Evolutionary conservation across 2,329 filamentous ascomycete species (phyloP).

Genomic region (Colletotrichum chlorophyti): DNA sequence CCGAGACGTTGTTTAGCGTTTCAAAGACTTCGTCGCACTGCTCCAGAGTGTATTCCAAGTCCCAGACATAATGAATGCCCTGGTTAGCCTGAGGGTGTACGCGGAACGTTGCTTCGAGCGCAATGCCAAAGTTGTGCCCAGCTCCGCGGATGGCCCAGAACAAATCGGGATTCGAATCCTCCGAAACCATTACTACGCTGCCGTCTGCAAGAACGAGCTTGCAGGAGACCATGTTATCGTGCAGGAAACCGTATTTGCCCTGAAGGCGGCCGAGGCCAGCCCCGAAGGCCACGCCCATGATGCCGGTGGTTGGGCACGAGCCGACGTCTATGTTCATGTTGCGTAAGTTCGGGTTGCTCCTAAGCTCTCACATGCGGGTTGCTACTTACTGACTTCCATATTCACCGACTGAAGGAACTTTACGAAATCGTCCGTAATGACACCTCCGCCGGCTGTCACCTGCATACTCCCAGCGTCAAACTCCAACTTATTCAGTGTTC

Average conservation of each 20-base stretch:
- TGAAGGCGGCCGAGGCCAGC: constrained; percentile 40
- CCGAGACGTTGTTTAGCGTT: constrained; percentile 40
- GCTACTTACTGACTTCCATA: constrained; percentile 21
- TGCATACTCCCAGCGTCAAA: constrained; percentile 23
- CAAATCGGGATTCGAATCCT: constrained; percentile 41
- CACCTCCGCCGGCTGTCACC: constrained; percentile 7
- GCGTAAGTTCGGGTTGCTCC: no score
- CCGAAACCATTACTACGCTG: constrained; percentile 32
- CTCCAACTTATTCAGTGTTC: constrained; percentile 30
- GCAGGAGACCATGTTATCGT: constrained; percentile 41
- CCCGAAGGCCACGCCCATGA: constrained; percentile 38
- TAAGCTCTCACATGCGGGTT: no score
- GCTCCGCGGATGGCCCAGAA: constrained; percentile 58
- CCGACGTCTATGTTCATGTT: not conserved
- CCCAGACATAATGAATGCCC: constrained; percentile 33
- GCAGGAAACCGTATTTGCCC: constrained; percentile 30
- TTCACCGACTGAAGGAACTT: constrained; percentile 14
- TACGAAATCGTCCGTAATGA: constrained; percentile 18
- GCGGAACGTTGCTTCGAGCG: constrained; percentile 51
- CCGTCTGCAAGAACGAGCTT: constrained; percentile 37
- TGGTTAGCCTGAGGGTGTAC: constrained; percentile 40
- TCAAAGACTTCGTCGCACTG: constrained; percentile 40
- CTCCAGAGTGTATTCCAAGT: constrained; percentile 33
- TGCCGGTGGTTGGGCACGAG: constrained; percentile 31
- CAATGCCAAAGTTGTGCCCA: constrained; percentile 57